Percentiles rank a stretch among this genome's conserved stretches.
These are phyloP conservation scores for Acanthamoeba healyi DNA, from an alignment of 208 protist genomes.

Conservation along the genomic window DNA sequence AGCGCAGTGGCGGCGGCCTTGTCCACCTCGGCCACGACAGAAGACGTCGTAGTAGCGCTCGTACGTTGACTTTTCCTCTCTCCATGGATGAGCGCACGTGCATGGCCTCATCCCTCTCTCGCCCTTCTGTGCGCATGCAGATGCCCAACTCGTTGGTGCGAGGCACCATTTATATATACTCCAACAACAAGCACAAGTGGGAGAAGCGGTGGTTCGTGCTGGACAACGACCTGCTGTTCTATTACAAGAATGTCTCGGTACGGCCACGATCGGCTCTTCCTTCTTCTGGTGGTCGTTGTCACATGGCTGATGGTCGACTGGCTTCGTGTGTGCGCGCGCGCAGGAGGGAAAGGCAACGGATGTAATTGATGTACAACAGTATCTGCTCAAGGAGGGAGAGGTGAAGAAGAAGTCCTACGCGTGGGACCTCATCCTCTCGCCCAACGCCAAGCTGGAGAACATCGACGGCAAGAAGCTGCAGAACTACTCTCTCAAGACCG, in stretches of 20 bases:
- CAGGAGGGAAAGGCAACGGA: constrained; percentile 9
- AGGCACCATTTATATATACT: constrained; percentile 3
- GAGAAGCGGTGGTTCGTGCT: constrained; percentile 56
- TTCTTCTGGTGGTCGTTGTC: neutral
- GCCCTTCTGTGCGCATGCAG: neutral
- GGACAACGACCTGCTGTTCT: constrained; percentile 14
- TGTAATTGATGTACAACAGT: constrained; percentile 48
- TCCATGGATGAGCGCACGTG: neutral
- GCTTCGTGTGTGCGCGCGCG: no score
- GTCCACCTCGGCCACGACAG: neutral
- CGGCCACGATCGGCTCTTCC: neutral
- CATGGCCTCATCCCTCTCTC: neutral
- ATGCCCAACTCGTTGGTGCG: neutral
- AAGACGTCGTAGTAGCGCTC: neutral
- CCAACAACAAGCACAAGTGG: constrained; percentile 33
- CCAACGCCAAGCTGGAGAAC: constrained; percentile 29
- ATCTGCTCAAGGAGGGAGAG: constrained; percentile 60
- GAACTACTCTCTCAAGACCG: constrained; percentile 59
- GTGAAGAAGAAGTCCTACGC: constrained; percentile 63
- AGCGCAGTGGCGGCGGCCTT: neutral
- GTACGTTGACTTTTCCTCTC: neutral
- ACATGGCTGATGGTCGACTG: neutral
- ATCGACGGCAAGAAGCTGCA: constrained; percentile 11
- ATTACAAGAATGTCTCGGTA: constrained; percentile 4
- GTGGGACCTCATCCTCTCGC: constrained; percentile 68